phyloP scores from a whole-genome alignment of 768 basidiomycete species.

The Candolleomyces aberdarensis region DNA sequence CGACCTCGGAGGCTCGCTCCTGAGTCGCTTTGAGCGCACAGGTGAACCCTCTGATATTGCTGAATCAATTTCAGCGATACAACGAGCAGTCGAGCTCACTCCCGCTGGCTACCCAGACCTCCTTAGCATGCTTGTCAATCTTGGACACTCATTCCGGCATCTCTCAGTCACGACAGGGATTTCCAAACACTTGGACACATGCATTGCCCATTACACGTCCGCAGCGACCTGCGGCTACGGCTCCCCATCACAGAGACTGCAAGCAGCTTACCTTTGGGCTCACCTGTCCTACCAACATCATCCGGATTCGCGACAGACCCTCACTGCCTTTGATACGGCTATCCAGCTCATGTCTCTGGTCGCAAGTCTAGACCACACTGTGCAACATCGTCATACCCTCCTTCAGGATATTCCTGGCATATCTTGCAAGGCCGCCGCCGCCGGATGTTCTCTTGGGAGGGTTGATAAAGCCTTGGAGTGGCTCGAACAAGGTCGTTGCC shows the following conservation, averaged over 20 bases:
- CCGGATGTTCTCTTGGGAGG: constrained; percentile 18
- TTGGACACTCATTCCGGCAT: background rate
- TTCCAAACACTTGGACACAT: constrained; percentile 3
- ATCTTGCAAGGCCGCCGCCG: constrained; percentile 17
- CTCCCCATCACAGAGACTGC: constrained; percentile 1
- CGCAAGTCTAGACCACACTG: constrained; percentile 7
- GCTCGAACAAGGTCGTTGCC: constrained; percentile 27
- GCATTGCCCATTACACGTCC: background rate
- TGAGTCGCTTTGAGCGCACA: too few species aligned
- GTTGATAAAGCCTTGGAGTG: constrained; percentile 27
- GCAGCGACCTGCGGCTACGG: constrained; percentile 7
- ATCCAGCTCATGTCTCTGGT: background rate
- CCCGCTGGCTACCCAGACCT: background rate
- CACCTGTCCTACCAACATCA: background rate
- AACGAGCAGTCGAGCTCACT: too few species aligned
- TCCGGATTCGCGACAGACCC: background rate
- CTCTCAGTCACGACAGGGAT: background rate
- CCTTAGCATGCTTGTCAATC: background rate
- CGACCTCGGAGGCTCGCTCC: too few species aligned
- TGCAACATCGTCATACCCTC: background rate
- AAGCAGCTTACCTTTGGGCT: constrained; percentile 11
- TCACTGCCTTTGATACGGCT: background rate
- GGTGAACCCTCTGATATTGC: too few species aligned
- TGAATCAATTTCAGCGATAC: too few species aligned
- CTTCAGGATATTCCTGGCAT: background rate